Evolutionary conservation across 805 yeast genomes (phyloP), one percentile per base, ranked within the genome.

Genomic region (Sungouiozyma ichnusensis): DNA sequence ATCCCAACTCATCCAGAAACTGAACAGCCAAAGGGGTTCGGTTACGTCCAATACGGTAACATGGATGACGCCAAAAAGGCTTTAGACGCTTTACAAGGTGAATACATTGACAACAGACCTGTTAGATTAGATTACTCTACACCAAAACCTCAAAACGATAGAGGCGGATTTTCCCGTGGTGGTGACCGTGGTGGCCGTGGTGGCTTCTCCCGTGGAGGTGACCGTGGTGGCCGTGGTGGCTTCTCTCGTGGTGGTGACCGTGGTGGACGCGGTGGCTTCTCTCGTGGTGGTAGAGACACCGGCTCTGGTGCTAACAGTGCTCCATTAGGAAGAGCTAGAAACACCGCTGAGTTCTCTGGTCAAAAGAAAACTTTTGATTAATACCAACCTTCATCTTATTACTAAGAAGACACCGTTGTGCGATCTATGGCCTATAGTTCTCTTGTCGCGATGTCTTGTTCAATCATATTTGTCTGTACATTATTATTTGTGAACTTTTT

Each of bases 1-100:
- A 72, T 92, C 53, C 98, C 98, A 66, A 90, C 97, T 36, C 94
- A 92, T 71, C 97, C 96, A 60, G 97, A 90, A 67, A 88, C 97
- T 51, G 94, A 87, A 66, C 96, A 90, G 72, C 94, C 95, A 67
- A 92, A 92, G 78, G 98, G 98, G 54, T 92, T 92, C 71, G 98
- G 97, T 53, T 92, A 92, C 68, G 96, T 90, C 44, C 97, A 92
- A 71, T 90, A 76, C 63, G 72, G 83, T 37, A 73, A 81, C 45
- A 72, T 84, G 50, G 97, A 88, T 36, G 95, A 85, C 65, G 97
- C 98, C 54, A 76, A 81, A 67, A 76, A 79, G 48, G 97, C 97
- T 43, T 69, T 84, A 49, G 86, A 81, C 50, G 88, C 83, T 44
- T 67, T 87, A 68, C 84, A 85, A 65, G 97, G 97, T 63, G 82